Percentiles rank a stretch among this genome's conserved stretches.
Conservation (phyloP, 1,284 basidiomycete genomes). For the Tilletia horrida region DNA sequence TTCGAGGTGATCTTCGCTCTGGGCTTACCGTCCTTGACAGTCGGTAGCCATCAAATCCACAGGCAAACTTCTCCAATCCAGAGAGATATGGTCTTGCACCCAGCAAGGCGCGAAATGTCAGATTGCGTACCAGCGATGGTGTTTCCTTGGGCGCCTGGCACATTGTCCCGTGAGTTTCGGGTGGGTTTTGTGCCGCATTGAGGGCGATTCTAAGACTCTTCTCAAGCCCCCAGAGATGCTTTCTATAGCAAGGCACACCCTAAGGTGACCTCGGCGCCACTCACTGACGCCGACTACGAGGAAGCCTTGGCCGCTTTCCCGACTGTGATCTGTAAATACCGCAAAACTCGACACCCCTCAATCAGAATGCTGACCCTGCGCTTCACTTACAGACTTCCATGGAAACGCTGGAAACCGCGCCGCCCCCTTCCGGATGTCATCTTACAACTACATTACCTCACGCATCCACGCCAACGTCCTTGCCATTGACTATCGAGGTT, state of each 20-base stretch:
- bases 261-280: neutral
- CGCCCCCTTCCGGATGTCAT: constrained; percentile 63
- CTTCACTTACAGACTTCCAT: constrained; percentile 64
- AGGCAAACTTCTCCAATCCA: constrained; percentile 26
- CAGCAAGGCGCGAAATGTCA: constrained; percentile 72
- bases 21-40: neutral
- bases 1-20: neutral
- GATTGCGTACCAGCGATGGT: constrained; percentile 71
- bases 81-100: constrained; percentile 59
- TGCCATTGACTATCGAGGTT: constrained; percentile 86
- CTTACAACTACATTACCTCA: constrained; percentile 65
- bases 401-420: constrained; percentile 82
- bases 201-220: neutral
- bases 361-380: too few relatives aligned
- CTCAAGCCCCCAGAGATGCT: constrained; percentile 6
- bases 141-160: constrained; percentile 84
- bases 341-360: neutral
- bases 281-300: constrained; percentile 25
- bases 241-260: constrained; percentile 4
- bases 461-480: constrained; percentile 72
- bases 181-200: neutral
- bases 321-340: constrained; percentile 65
- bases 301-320: constrained; percentile 32
- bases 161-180: constrained; percentile 62
- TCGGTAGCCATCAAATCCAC: constrained; percentile 11